Conservation (phyloP, 805 yeast genomes). For the Kockiozyma suomiensis region DNA sequence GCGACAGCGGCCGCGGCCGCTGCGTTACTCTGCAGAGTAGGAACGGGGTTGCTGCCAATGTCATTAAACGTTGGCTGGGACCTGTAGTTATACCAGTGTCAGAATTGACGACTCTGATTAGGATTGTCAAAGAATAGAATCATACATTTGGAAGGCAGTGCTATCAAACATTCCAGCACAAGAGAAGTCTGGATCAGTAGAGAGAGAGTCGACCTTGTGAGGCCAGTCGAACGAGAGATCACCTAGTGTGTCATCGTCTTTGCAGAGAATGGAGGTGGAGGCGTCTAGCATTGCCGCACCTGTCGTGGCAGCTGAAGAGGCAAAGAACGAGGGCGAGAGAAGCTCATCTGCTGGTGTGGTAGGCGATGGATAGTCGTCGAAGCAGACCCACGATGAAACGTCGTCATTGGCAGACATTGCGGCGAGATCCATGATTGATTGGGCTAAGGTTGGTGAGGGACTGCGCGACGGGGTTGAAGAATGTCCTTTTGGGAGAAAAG, state of each 20-base stretch:
- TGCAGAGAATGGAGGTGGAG: slow-evolving; percentile 14
- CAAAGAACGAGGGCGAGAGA: slow-evolving; percentile 23
- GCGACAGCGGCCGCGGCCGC: slow-evolving; percentile 16
- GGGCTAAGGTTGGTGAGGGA: not conserved
- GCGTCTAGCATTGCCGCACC: slow-evolving; percentile 13
- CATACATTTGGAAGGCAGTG: slow-evolving; percentile 5
- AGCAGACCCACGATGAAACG: slow-evolving; percentile 27
- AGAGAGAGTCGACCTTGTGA: slow-evolving; percentile 4
- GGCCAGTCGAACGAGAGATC: slow-evolving; percentile 26
- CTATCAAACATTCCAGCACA: not conserved
- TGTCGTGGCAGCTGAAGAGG: slow-evolving; percentile 15
- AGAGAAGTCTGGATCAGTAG: slow-evolving; percentile 1
- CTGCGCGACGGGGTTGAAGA: not conserved
- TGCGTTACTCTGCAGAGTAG: not conserved
- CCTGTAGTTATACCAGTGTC: not conserved
- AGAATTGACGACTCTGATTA: not conserved
- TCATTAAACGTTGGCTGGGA: not conserved
- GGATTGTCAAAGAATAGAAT: not conserved
- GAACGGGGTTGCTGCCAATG: too few relatives aligned
- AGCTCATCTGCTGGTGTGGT: slow-evolving; percentile 17
- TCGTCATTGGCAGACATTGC: slow-evolving; percentile 3
- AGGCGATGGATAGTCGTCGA: slow-evolving; percentile 28
- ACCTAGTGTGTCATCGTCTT: slow-evolving; percentile 7
- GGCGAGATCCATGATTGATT: not conserved
- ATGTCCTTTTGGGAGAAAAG: not conserved